These are phyloP conservation scores for Colletotrichum lupini DNA, from an alignment of 2,329 filamentous ascomycete species.

Conservation along the genomic window DNA sequence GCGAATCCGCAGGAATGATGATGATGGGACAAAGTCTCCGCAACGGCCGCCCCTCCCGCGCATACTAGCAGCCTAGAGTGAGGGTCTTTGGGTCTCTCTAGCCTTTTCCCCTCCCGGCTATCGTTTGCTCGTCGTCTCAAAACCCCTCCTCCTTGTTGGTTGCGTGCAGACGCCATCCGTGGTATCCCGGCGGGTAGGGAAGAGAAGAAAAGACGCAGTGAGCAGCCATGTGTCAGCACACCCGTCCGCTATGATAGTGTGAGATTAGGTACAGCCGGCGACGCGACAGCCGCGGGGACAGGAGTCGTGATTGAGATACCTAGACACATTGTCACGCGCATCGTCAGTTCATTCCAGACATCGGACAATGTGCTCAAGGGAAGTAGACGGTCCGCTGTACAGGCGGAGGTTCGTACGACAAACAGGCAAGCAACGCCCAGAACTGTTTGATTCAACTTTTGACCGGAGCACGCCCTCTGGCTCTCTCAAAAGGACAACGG, in stretches of 20 bases:
- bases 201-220: not conserved
- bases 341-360: slow-evolving; percentile 5
- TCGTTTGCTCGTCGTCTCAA: not conserved
- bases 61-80: not conserved
- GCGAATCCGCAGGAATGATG: not conserved
- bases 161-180: slow-evolving; percentile 4
- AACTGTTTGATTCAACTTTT: not conserved
- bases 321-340: not conserved
- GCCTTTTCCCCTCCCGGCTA: not conserved
- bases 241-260: not conserved
- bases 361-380: not conserved
- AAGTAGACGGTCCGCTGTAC: not conserved
- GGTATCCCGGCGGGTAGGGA: slow-evolving; percentile 9
- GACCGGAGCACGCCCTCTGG: not conserved
- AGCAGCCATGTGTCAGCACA: not conserved
- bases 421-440: not conserved
- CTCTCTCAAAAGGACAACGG: not conserved
- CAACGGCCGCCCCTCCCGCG: not conserved
- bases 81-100: not conserved
- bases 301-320: not conserved
- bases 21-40: slow-evolving; percentile 3
- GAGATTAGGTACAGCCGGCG: not conserved
- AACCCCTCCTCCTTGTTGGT: slow-evolving; percentile 2
- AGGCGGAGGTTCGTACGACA: slow-evolving; percentile 1
- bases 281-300: slow-evolving; percentile 1